A percentile compares a stretch with the other conserved stretches of the same genome.
phyloP scores from a whole-genome alignment of 306 rosid genomes.

The Spatholobus suberectus region DNA sequence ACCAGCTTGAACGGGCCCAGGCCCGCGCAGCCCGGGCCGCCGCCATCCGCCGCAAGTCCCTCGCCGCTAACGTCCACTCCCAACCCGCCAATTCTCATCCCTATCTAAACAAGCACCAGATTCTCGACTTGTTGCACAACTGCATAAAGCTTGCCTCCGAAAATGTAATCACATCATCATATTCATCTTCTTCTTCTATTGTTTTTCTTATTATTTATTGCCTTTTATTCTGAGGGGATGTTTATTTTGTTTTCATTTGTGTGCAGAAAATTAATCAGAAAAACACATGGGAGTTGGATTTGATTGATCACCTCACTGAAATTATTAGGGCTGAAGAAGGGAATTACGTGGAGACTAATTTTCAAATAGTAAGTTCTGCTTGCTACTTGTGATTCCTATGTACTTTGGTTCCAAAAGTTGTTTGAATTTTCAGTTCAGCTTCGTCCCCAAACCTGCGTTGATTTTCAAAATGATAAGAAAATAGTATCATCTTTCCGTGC shows the following conservation, averaged over 20 bases:
- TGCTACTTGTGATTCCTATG: not conserved
- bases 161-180: slow-evolving; percentile 52
- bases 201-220: not conserved
- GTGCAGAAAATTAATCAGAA: slow-evolving; percentile 92
- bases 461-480: not conserved
- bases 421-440: not conserved
- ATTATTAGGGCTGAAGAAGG: slow-evolving; percentile 76
- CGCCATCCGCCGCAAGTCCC: slow-evolving; percentile 55
- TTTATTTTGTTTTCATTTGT: not conserved
- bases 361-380: slow-evolving; percentile 69
- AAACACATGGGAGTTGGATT: slow-evolving; percentile 85
- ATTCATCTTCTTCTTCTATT: not conserved
- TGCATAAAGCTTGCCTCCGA: slow-evolving; percentile 89
- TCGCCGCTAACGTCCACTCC: slow-evolving; percentile 42
- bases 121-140: slow-evolving; percentile 71
- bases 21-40: slow-evolving; percentile 78
- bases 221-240: not conserved
- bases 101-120: slow-evolving; percentile 66
- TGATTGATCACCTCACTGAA: slow-evolving; percentile 85
- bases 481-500: not conserved
- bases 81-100: slow-evolving; percentile 27
- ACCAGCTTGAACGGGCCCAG: slow-evolving; percentile 72
- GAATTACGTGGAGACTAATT: slow-evolving; percentile 69
- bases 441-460: not conserved
- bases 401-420: not conserved